phyloP scores from a whole-genome alignment of 2,329 filamentous ascomycete species.

The Zasmidium citrigriseum region DNA sequence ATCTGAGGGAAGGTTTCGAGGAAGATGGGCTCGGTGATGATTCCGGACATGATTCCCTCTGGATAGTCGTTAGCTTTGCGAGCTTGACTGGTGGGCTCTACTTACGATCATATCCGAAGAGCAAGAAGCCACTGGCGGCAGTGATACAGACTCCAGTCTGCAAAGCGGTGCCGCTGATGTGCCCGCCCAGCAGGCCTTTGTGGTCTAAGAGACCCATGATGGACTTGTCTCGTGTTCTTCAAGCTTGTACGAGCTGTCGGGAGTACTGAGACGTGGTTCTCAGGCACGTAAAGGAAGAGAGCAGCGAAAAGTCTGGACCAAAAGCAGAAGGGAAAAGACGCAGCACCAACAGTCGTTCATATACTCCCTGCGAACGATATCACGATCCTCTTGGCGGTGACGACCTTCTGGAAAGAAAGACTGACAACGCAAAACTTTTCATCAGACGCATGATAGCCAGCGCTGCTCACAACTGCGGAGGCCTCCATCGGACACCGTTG shows the following conservation, averaged over 20 bases:
- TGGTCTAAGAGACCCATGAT: constrained; percentile 1
- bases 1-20: constrained; percentile 43
- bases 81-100: neutral
- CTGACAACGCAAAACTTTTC: neutral
- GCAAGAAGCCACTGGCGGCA: constrained; percentile 5
- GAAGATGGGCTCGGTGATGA: constrained; percentile 45
- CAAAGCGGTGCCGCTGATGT: constrained; percentile 1
- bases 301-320: neutral
- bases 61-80: neutral
- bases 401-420: no score
- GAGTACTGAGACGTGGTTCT: no score
- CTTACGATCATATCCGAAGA: constrained; percentile 13
- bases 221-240: neutral
- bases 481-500: neutral
- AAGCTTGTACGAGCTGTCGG: neutral
- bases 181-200: constrained; percentile 9
- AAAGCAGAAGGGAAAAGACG: neutral
- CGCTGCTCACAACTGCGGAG: neutral
- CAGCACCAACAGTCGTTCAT: neutral
- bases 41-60: constrained; percentile 44
- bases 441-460: neutral
- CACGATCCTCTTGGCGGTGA: neutral
- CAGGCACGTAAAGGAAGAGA: neutral
- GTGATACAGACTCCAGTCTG: constrained; percentile 10
- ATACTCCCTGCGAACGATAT: neutral